These are phyloP conservation scores for Eucalyptus sp. DNA, from an alignment of 345 rosid species.

Conservation along the genomic window DNA sequence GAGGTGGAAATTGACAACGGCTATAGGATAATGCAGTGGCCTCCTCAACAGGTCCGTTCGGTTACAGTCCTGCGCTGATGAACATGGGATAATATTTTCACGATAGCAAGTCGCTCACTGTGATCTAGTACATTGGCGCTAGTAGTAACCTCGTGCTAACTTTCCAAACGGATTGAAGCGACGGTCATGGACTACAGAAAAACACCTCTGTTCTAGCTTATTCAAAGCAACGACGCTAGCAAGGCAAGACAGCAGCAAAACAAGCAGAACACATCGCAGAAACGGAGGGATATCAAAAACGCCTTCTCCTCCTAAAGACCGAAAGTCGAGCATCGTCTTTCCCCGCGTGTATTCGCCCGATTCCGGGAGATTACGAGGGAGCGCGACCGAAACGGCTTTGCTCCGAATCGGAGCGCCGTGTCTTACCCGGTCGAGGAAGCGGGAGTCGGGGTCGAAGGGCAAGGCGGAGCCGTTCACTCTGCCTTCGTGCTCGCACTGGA, in stretches of 20 bases:
- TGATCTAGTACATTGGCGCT: background rate
- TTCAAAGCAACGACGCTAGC: background rate
- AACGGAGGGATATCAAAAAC: background rate
- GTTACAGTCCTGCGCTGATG: background rate
- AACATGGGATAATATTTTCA: background rate
- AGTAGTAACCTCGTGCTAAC: background rate
- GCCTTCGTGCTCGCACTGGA: slow-evolving; percentile 41
- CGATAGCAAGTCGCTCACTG: background rate
- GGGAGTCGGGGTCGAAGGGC: slow-evolving; percentile 49
- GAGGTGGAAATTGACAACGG: background rate
- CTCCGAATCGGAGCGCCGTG: background rate
- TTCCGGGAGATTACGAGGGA: background rate
- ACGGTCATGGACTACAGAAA: background rate
- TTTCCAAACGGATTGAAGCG: background rate
- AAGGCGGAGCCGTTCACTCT: slow-evolving; percentile 40
- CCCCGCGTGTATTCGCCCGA: background rate
- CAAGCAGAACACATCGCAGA: background rate
- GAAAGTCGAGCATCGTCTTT: background rate
- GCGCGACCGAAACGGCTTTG: background rate
- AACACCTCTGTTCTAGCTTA: background rate
- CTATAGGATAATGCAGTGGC: background rate
- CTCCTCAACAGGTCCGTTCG: background rate
- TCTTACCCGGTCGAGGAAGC: slow-evolving; percentile 70
- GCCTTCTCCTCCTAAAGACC: background rate
- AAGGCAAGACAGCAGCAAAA: background rate